Base-by-base conservation (phyloP, 495 filamentous ascomycete genomes). In the Extremus antarcticus region DNA sequence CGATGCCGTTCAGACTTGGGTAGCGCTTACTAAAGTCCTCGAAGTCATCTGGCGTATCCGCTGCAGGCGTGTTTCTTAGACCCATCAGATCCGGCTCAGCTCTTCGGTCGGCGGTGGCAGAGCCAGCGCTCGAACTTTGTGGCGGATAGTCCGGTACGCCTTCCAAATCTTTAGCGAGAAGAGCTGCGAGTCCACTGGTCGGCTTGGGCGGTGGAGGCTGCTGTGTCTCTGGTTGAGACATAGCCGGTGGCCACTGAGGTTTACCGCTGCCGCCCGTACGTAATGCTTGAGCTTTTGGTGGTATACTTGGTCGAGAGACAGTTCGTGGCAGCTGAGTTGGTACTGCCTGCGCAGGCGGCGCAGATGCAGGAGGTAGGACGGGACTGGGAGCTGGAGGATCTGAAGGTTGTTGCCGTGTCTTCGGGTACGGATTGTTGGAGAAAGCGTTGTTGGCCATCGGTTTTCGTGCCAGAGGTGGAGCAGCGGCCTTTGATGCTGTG, bases 11-110 rank as follows among this genome's bases (percentile, higher is more conserved):
- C 22, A 95, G 73, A 62, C 81, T 88, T 0, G 90, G 90, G 66
- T 87, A 95, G 43, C 87, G 74, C 68, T 85, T 85, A 60, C 81
- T 83, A 64, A 95, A 95, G 25, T 66, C 69, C 62, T 87, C 82
- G 80, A 81, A 84, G 56, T 86, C 84, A 2, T 83, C 80, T 21
- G 55, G 51, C 29, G 4, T 13, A 7, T 35, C 46, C 32, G 54
- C 25, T 7, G 47, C 21, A 38, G 25, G 9, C n/a, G 16, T 46
- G 50, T 15, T 21, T 21, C 19, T 22, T 17, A 38, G 10, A 20
- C 17, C 41, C 41, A 45, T 45, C 7, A 45, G 41, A 45, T 45
- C 41, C 29, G 29, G 29, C 29, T 7, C 29, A 17, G 8, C 41
- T 45, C 7, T 7, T 17, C 7, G 4, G 8, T 17, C 17, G 41